Evolutionary conservation across 345 rosid genomes (phyloP), one percentile per base, ranked within the genome.

Genomic region (Erucastrum elatum): DNA sequence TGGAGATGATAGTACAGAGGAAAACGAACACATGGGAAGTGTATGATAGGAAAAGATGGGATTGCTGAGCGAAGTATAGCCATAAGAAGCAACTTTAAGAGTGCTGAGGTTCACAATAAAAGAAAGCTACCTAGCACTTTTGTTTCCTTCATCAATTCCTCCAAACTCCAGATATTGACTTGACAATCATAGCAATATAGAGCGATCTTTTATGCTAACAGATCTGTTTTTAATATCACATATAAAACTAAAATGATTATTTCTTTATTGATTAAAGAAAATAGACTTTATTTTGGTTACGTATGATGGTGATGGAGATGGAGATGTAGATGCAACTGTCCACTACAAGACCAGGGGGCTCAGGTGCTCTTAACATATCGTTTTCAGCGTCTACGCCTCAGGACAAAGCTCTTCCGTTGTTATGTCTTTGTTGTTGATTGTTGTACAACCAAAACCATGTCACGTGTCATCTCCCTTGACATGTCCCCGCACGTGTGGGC

Each of bases 61-160:
- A 85, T 84, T 66, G 6, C 34, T 67, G 64, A 82, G 55, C 37
- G 15, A 85, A 81, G 34, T 72, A 59, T 77, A 74, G 69, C 92
- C 92, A 75, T 77, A 80, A 46, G 83, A 79, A 77, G 70, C 41
- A 65, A 70, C 86, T 87, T 85, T 85, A 51, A 56, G 73, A 85
- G 75, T 79, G 75, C 82, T 77, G 77, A 74, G 89, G 92, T 75
- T 80, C 81, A 70, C 6, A 87, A 56, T 53, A 61, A 84, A 87
- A 78, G 88, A 80, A 78, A 84, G 85, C 84, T 76, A 84, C 82
- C 3, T 76, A 78, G 68, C 86, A 66, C 51, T 72, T 65, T 78
- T 71, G 67, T 71, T 59, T 58, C 16, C 10, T 71, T 66, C 77
- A 56, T 61, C 12, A 64, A 37, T 27, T 64, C 46, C 66, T 77